Conservation (phyloP, 306 rosid species). For the Rosa persica region DNA sequence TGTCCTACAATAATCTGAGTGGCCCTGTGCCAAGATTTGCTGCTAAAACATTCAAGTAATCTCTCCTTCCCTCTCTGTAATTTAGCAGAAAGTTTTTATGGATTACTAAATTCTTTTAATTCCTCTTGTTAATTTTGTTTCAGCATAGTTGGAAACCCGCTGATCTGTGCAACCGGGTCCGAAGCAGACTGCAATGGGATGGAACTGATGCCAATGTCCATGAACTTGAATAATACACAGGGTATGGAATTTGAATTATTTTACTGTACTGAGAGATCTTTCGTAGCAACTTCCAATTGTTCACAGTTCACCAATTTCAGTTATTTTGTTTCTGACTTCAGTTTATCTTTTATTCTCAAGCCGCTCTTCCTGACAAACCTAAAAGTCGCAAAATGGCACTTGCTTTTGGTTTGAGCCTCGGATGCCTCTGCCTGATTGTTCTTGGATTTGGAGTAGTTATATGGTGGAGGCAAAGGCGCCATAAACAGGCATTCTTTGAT, state of each 20-base stretch:
- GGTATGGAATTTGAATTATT: constrained; percentile 37
- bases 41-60: constrained; percentile 87
- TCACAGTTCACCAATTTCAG: neutral
- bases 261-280: neutral
- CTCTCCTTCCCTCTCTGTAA: constrained; percentile 18
- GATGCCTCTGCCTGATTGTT: constrained; percentile 75
- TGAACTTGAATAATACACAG: constrained; percentile 73
- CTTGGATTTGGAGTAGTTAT: constrained; percentile 71
- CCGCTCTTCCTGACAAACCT: constrained; percentile 48
- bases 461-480: constrained; percentile 81
- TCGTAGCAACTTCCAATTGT: neutral
- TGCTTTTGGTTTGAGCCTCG: constrained; percentile 81
- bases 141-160: constrained; percentile 93
- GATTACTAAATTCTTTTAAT: neutral
- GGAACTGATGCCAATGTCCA: constrained; percentile 83
- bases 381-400: constrained; percentile 75
- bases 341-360: constrained; percentile 46
- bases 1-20: constrained; percentile 88
- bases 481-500: constrained; percentile 72
- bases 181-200: constrained; percentile 81
- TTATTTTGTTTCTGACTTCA: constrained; percentile 30
- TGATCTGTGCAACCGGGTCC: constrained; percentile 73
- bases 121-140: constrained; percentile 16
- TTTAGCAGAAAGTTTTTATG: constrained; percentile 8
- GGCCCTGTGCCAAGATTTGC: constrained; percentile 87